phyloP scores from a whole-genome alignment of 257 asterid species.

The Eucommia ulmoides region DNA sequence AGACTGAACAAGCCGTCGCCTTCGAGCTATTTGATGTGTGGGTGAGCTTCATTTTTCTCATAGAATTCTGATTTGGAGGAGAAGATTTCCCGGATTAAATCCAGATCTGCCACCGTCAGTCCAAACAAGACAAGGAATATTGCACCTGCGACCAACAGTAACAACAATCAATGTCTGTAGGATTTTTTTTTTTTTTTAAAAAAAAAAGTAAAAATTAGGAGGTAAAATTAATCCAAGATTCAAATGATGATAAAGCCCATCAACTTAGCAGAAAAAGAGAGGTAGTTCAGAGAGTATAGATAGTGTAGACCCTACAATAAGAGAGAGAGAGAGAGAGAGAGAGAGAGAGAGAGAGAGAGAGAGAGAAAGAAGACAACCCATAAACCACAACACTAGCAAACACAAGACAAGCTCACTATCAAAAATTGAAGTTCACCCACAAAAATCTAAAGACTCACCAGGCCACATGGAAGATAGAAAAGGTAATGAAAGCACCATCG shows the following conservation, averaged over 20 bases:
- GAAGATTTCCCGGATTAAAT: neutral
- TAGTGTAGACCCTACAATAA: conserved; percentile 24
- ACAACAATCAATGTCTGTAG: too few species aligned
- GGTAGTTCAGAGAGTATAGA: conserved; percentile 5
- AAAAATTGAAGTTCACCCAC: conserved; percentile 3
- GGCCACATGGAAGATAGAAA: conserved; percentile 9
- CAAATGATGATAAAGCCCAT: neutral
- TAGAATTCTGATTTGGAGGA: too few species aligned
- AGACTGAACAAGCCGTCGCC: too few species aligned
- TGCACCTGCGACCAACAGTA: neutral
- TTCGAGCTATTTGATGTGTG: too few species aligned
- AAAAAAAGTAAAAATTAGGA: neutral
- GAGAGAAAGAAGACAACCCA: conserved; percentile 26
- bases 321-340: neutral
- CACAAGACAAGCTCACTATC: conserved; percentile 21
- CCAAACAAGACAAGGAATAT: neutral
- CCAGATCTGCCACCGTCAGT: neutral
- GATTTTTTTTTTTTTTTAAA: neutral
- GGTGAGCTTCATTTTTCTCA: too few species aligned
- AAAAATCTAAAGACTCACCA: conserved; percentile 1
- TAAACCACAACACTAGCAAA: conserved; percentile 20
- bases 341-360: conserved; percentile 1
- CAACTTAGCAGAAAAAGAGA: neutral
- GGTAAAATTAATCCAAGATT: neutral
- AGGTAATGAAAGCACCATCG: conserved; percentile 2